A percentile compares a stretch with the other conserved stretches of the same genome.
Evolutionary conservation across 148 eudicot species (phyloP).

Genomic region (Mesembryanthemum crystallinum): DNA sequence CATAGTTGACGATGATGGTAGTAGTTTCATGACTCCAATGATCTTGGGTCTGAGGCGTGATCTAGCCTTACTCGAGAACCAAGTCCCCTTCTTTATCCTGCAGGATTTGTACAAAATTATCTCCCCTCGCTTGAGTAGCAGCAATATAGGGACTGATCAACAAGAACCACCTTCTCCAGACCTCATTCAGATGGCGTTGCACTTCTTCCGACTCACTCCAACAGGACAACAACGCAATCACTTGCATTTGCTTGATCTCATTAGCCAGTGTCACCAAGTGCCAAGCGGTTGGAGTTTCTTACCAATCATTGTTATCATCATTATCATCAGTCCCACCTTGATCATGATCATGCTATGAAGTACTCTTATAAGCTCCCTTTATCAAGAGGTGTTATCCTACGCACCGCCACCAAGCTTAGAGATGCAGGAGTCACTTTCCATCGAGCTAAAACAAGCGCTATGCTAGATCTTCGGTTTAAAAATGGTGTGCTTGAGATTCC

Average conservation of each 20-base stretch:
- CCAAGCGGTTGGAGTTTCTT: neutral
- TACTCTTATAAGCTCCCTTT: neutral
- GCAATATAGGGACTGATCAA: neutral
- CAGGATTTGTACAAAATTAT: constrained; percentile 10
- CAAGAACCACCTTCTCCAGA: neutral
- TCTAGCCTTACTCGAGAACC: constrained; percentile 14
- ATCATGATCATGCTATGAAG: neutral
- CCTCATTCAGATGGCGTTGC: neutral
- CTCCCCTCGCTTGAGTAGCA: neutral
- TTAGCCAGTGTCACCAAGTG: constrained; percentile 6
- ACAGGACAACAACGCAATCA: neutral
- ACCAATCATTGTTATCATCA: neutral
- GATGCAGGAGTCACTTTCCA: constrained; percentile 11
- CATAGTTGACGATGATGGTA: neutral
- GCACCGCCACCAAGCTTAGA: constrained; percentile 6
- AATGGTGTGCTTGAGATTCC: constrained; percentile 11
- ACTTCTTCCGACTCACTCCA: constrained; percentile 3
- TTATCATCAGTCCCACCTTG: neutral
- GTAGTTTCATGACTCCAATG: constrained; percentile 2
- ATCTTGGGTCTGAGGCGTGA: constrained; percentile 10
- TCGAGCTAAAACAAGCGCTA: neutral
- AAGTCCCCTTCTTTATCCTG: constrained; percentile 11
- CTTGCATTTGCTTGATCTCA: constrained; percentile 15
- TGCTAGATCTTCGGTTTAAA: neutral
- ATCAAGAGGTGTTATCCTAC: constrained; percentile 7